Evolutionary conservation across 1,139 yeast species (phyloP).

Genomic region (Yamadazyma pseudoaaseri): DNA sequence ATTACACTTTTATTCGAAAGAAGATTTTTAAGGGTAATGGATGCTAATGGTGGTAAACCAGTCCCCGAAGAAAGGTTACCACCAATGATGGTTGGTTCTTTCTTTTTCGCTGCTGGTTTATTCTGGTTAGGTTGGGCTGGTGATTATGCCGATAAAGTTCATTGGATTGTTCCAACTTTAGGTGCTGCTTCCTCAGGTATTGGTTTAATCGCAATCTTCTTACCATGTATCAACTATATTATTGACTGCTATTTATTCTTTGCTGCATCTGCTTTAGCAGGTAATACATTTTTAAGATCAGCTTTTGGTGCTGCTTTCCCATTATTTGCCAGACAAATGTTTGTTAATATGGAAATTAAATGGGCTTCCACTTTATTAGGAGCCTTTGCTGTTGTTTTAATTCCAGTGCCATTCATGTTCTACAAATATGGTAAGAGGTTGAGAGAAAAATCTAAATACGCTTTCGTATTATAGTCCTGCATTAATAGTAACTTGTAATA

Average conservation of each 20-base stretch:
- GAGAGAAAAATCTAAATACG: slow-evolving; percentile 65
- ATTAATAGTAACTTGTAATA: too few relatives aligned
- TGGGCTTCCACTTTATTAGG: slow-evolving; percentile 87
- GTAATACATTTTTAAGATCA: slow-evolving; percentile 74
- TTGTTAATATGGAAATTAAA: slow-evolving; percentile 66
- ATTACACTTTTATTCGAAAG: slow-evolving; percentile 28
- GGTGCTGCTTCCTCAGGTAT: slow-evolving; percentile 72
- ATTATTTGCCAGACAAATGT: slow-evolving; percentile 63
- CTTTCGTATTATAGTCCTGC: slow-evolving; percentile 36
- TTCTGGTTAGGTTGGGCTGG: slow-evolving; percentile 90
- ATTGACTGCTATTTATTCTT: slow-evolving; percentile 75
- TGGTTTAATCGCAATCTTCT: slow-evolving; percentile 73
- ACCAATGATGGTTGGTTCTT: slow-evolving; percentile 69
- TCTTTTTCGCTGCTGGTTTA: slow-evolving; percentile 72
- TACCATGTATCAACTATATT: slow-evolving; percentile 75
- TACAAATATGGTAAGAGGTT: slow-evolving; percentile 60
- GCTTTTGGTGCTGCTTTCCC: slow-evolving; percentile 54
- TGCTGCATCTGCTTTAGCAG: slow-evolving; percentile 92
- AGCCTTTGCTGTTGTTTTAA: slow-evolving; percentile 56
- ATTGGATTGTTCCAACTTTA: slow-evolving; percentile 83
- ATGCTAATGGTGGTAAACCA: slow-evolving; percentile 54
- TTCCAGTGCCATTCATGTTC: slow-evolving; percentile 78
- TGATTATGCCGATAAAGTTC: slow-evolving; percentile 60
- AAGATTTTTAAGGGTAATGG: slow-evolving; percentile 22
- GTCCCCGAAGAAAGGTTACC: slow-evolving; percentile 80